Percentiles rank a stretch among this genome's conserved stretches.
These are phyloP conservation scores for Kwoniella bestiolae DNA, from an alignment of 768 basidiomycete genomes.

Conservation along the genomic window DNA sequence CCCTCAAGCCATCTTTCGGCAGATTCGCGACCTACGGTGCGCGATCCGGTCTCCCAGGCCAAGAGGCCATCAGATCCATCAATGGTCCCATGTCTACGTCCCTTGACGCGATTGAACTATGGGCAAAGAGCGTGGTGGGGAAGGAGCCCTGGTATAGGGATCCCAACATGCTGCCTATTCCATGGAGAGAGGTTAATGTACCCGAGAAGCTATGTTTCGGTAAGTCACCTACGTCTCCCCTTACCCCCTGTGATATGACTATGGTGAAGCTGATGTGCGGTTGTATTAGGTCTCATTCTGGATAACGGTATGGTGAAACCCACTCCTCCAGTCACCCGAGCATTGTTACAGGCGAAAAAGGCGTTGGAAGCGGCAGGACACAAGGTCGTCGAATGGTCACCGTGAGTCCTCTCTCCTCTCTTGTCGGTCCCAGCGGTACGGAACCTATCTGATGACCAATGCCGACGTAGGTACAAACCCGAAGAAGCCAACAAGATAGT, in stretches of 20 bases:
- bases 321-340: slow-evolving; percentile 37
- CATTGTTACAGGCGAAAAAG: slow-evolving; percentile 28
- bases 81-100: slow-evolving; percentile 44
- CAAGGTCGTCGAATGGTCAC: slow-evolving; percentile 38
- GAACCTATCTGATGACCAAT: too few relatives aligned
- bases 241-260: background rate
- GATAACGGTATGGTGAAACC: slow-evolving; percentile 46
- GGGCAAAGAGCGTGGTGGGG: slow-evolving; percentile 37
- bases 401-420: slow-evolving; percentile 43
- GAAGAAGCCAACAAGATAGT: slow-evolving; percentile 23
- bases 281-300: slow-evolving; percentile 25
- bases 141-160: slow-evolving; percentile 36
- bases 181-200: slow-evolving; percentile 37
- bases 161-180: slow-evolving; percentile 43
- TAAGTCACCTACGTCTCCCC: slow-evolving; percentile 7
- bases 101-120: slow-evolving; percentile 31
- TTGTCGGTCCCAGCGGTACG: slow-evolving; percentile 57
- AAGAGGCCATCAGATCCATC: slow-evolving; percentile 41
- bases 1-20: slow-evolving; percentile 44
- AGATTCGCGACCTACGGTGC: slow-evolving; percentile 44
- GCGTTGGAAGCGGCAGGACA: slow-evolving; percentile 44
- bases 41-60: slow-evolving; percentile 36
- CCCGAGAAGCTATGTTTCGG: slow-evolving; percentile 41
- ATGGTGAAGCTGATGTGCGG: background rate
- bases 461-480: slow-evolving; percentile 62